phyloP scores from a whole-genome alignment of 1,139 yeast species.

The Nadsonia starkeyi-henricii region DNA sequence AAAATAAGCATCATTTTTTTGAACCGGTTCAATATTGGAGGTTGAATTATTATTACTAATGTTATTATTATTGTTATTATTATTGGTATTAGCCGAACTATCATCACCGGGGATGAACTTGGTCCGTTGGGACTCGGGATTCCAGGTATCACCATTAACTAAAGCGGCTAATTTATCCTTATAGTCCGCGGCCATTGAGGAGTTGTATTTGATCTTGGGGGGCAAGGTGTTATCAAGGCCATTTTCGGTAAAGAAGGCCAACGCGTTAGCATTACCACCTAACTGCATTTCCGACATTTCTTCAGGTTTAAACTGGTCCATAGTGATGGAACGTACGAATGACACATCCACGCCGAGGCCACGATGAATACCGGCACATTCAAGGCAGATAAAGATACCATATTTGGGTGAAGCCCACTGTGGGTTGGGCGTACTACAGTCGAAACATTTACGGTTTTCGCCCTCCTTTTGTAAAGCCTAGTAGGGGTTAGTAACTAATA shows the following conservation, averaged over 20 bases:
- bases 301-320: constrained; percentile 94
- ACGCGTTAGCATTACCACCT: constrained; percentile 82
- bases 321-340: constrained; percentile 88
- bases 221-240: constrained; percentile 59
- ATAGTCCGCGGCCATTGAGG: constrained; percentile 88
- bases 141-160: constrained; percentile 62
- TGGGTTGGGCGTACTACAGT: constrained; percentile 90
- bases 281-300: constrained; percentile 83
- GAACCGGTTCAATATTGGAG: constrained; percentile 8
- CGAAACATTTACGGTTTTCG: constrained; percentile 80
- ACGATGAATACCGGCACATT: constrained; percentile 93
- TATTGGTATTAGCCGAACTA: constrained; percentile 9
- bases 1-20: constrained; percentile 69
- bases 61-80: not conserved
- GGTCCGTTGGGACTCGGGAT: constrained; percentile 16
- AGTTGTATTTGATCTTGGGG: constrained; percentile 66
- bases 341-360: constrained; percentile 95
- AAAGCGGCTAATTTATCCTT: constrained; percentile 65
- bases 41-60: constrained; percentile 10
- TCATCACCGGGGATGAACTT: not conserved
- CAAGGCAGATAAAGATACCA: constrained; percentile 91
- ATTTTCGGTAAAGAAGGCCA: constrained; percentile 49
- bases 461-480: constrained; percentile 64
- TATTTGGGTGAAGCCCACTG: constrained; percentile 99
- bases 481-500: constrained; percentile 2